Base-by-base conservation (phyloP, 2,329 filamentous ascomycete genomes). In the Aureobasidium pullulans region DNA sequence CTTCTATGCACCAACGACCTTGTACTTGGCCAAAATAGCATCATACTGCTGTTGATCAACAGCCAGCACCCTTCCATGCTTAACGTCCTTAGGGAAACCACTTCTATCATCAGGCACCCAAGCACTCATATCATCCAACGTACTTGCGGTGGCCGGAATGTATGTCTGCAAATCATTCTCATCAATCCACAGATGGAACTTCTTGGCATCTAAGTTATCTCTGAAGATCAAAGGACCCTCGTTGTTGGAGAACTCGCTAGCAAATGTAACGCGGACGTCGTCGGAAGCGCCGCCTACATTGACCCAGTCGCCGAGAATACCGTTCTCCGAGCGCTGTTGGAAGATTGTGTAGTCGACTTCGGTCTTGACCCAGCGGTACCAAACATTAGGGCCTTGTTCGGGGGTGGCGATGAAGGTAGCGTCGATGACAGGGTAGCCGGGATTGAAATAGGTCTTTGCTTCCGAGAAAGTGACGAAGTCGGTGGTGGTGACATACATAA, bases 331-430 rank as follows among this genome's bases (percentile, higher is more conserved):
- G 34, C 48, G 34, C 2, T 52, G 48, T 40, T 52, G 48, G 36
- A 36, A 52, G 28, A 52, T 40, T 29, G 48, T 52, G 15, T 52
- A 52, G 36, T 52, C 48, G 13, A 52, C 48, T 16, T 52, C 48
- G 8, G 48, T 36, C 23, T 52, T 52, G 34, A 52, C 19, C 48
- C 48, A 52, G 48, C 48, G 48, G 48, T 52, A 52, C 48, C 48
- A 52, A 19, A 52, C 48, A 7, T 52, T 52, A 1, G 48, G 34
- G n/a, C 48, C 48, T 31, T 52, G 48, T 6, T 52, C 48, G 19
- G 48, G 48, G 4, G 48, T 40, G 6, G 48, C 48, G 19, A 52
- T 39, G 48, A 52, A 52, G 0, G 48, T 52, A 8, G 48, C 48
- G 15, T 52, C 48, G 13, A 52, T 52, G 31, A 52, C 48, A 11